phyloP scores from a whole-genome alignment of 257 asterid genomes.

The Lycium ferocissimum region DNA sequence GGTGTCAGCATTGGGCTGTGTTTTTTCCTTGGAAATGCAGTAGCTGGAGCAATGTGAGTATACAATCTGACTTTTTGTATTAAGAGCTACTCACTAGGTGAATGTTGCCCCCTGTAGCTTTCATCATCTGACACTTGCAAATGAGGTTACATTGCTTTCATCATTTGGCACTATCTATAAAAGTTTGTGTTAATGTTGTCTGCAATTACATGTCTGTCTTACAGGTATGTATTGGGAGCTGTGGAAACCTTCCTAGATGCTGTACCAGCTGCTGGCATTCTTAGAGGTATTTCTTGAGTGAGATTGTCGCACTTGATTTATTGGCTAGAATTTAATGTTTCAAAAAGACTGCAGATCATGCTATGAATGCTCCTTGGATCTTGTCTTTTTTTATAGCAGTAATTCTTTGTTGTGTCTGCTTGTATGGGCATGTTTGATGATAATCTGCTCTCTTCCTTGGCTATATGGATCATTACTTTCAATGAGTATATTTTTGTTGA shows the following conservation, averaged over 20 bases:
- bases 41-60: slow-evolving; percentile 99
- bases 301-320: slow-evolving; percentile 2
- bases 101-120: background rate
- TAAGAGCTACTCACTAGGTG: background rate
- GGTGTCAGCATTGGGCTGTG: slow-evolving; percentile 99
- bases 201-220: slow-evolving; percentile 35
- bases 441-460: slow-evolving; percentile 15
- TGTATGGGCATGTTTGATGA: slow-evolving; percentile 17
- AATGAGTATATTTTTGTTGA: slow-evolving; percentile 15
- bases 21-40: slow-evolving; percentile 98
- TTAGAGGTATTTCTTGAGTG: slow-evolving; percentile 63
- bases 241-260: slow-evolving; percentile 98
- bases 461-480: background rate
- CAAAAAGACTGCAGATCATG: background rate
- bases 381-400: slow-evolving; percentile 8
- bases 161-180: slow-evolving; percentile 9
- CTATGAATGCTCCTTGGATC: slow-evolving; percentile 26
- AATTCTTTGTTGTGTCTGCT: background rate
- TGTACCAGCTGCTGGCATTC: slow-evolving; percentile 92
- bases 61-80: slow-evolving; percentile 20
- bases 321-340: background rate
- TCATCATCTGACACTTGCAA: background rate
- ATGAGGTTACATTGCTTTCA: slow-evolving; percentile 14
- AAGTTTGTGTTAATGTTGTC: slow-evolving; percentile 27
- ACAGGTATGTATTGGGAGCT: slow-evolving; percentile 97